These are phyloP conservation scores for Conticribra weissflogii DNA, from an alignment of 108 stramenopile species.

Conservation along the genomic window DNA sequence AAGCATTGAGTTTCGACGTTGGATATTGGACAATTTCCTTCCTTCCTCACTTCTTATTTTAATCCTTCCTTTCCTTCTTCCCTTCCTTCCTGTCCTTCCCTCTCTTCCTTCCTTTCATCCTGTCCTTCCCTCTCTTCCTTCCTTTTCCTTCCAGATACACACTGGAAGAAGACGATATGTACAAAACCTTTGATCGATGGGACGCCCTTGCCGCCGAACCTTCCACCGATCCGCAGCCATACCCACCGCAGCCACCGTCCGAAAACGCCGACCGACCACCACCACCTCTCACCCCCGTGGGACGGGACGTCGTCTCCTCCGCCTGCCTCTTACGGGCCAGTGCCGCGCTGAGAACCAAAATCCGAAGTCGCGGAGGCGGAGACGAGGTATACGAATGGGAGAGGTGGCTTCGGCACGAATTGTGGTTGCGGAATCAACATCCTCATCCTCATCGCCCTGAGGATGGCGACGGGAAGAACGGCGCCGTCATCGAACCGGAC, in stretches of 20 bases:
- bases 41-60: too few relatives aligned
- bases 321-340: constrained; percentile 57
- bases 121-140: too few relatives aligned
- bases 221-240: not conserved
- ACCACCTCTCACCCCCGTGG: constrained; percentile 25
- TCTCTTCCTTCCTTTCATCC: too few relatives aligned
- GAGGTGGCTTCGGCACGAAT: constrained; percentile 48
- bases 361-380: constrained; percentile 48
- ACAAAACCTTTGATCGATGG: constrained; percentile 60
- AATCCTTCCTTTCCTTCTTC: too few relatives aligned
- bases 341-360: constrained; percentile 47
- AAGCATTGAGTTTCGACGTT: too few relatives aligned
- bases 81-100: too few relatives aligned
- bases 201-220: constrained; percentile 48
- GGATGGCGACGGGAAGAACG: not conserved
- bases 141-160: constrained; percentile 37
- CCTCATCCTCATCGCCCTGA: too few relatives aligned
- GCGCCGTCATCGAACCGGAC: not conserved
- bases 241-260: not conserved
- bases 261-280: not conserved
- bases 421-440: constrained; percentile 12
- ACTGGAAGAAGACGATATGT: constrained; percentile 56
- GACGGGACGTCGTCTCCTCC: constrained; percentile 45
- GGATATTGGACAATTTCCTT: too few relatives aligned
- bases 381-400: constrained; percentile 56